Evolutionary conservation across 192 early-diverging fungal genomes (phyloP), one percentile per base, ranked within the genome.

Genomic region (Backusella tuberculispora): DNA sequence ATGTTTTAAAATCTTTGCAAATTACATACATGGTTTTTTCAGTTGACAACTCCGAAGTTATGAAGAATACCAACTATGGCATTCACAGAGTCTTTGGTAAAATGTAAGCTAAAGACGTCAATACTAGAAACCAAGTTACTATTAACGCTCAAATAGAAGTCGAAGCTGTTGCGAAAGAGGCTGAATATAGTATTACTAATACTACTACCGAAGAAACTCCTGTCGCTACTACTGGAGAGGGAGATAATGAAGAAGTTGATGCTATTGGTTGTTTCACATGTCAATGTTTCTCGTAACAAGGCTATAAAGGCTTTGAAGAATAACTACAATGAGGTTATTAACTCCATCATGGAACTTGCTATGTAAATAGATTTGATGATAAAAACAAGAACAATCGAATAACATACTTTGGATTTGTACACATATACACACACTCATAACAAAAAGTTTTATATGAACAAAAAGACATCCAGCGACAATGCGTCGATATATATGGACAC

Each of bases 241-340:
- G 93, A 85, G 96, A 99, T 83, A 94, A 98, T 81, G 97, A 96
- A n/a, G n/a, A n/a, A n/a, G n/a, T n/a, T n/a, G n/a, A n/a, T n/a
- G n/a, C n/a, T n/a, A 79, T 87, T 99, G 60, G 95, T 99, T 78
- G 91, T 98, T 83, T 74, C 80, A 50, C 98, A 99, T 89, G 95
- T 95, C 76, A 90, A 89, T 82, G 92, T 91, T 80, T 86, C 88
- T 69, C 93, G 97, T 50, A 78, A 86, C 83, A 93, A 95, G 89
- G 98, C 98, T 38, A 87, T 98, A 81, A 92, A 91, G 86, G 97
- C 96, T 41, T 88, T 99, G 78, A 95, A 92, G 86, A 86, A 86
- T 72, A 90, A 93, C 87, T 78, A 88, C 79, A 94, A 89, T 85
- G 95, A 99, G 82, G 92, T 98, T 73, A 92, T 99, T 79, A 97